Evolutionary conservation across 176 grass and related monocot species (phyloP).

Genomic region (Carex parvula): DNA sequence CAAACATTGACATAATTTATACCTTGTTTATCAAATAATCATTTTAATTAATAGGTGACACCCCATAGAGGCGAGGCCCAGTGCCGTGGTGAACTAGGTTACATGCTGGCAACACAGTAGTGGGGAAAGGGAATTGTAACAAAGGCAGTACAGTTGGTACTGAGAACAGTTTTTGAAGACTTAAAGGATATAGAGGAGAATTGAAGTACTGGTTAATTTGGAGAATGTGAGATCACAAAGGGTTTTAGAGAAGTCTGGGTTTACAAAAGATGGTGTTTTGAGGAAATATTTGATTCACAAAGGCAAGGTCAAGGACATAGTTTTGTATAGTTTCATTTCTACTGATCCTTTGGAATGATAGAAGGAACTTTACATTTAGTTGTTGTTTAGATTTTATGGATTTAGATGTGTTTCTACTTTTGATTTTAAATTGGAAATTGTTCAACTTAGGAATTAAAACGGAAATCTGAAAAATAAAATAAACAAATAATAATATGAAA

Average conservation of each 20-base stretch:
- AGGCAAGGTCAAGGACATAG: constrained; percentile 31
- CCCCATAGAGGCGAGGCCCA: constrained; percentile 16
- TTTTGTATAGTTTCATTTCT: constrained; percentile 60
- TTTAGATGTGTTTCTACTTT: background rate
- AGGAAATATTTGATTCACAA: constrained; percentile 35
- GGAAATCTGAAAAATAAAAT: background rate
- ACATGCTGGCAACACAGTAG: constrained; percentile 50
- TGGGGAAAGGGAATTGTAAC: constrained; percentile 62
- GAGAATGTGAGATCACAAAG: constrained; percentile 62
- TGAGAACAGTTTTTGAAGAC: constrained; percentile 36
- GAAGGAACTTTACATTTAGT: background rate
- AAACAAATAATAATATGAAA: background rate
- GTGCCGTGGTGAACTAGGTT: constrained; percentile 58
- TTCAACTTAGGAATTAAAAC: background rate
- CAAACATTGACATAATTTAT: background rate
- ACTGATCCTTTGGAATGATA: constrained; percentile 35
- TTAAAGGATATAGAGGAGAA: constrained; percentile 51
- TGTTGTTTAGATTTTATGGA: background rate
- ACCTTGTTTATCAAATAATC: background rate
- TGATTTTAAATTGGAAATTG: background rate
- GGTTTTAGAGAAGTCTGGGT: constrained; percentile 80
- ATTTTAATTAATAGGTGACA: constrained; percentile 21
- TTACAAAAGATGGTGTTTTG: constrained; percentile 56
- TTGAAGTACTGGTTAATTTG: constrained; percentile 64
- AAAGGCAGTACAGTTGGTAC: constrained; percentile 40